Base-by-base conservation (phyloP, 2,329 filamentous ascomycete genomes). In the Aspergillus sp. region DNA sequence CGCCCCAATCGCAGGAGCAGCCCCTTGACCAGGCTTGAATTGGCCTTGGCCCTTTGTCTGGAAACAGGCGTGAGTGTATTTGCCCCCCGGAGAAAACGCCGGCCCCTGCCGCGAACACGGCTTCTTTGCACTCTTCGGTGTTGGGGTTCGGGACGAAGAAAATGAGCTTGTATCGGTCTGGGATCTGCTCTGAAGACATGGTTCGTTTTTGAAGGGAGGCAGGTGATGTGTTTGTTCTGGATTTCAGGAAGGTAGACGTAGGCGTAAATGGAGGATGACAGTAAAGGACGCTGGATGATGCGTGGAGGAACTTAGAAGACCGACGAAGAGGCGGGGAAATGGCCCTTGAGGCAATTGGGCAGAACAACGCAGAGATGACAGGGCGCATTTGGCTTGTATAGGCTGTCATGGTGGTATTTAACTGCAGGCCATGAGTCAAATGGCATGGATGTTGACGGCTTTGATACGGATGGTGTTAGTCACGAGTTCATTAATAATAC, bases 71-170 rank as follows among this genome's bases (percentile, higher is more conserved):
- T 68, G 64, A 29, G 52, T 60, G 48, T 73, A 73, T 50, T 67
- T 67, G 2, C 61, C 64, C 64, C 1, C 61, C 61, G 0, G 69
- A 68, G 48, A 66, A 71, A 12, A 59, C 59, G 11, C 70, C 70
- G 6, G 68, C 70, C 4, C 70, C 69, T 11, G 60, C 61, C 8
- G 61, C 57, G 46, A 70, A 71, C 42, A 73, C 52, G 19, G 69
- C 69, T 33, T 67, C 59, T 48, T 72, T 71, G 52, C 66, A 70
- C 7, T 50, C 33, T 36, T 70, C 63, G 29, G 65, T 52, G 46
- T 68, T 57, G n/a, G 61, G 47, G 27, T 61, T 54, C 1, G 70
- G 70, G 7, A 68, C 66, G 47, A 65, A 70, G 59, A 72, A 73
- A 45, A 69, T 48, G n/a, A 73, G 65, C 44, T 71, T 70, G 57